Percentiles rank a stretch among this genome's conserved stretches.
Conservation (phyloP, 768 basidiomycete genomes). For the Rhodotorula babjevae region DNA sequence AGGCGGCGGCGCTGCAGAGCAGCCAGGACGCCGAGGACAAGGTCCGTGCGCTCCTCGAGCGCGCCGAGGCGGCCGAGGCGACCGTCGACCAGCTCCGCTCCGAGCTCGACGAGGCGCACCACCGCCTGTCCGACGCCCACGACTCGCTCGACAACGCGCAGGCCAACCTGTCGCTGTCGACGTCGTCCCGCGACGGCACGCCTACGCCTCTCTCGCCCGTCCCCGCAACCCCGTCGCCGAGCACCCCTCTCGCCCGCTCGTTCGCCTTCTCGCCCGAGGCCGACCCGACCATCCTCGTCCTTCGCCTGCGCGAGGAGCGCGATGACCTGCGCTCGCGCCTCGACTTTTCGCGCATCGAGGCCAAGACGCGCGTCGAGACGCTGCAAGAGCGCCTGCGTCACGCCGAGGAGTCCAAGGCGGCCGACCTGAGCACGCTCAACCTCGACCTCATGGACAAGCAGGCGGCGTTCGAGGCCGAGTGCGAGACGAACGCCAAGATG, state of each 20-base stretch:
- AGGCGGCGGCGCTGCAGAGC: background rate
- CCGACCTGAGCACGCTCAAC: conserved; percentile 15
- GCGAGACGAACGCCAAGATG: conserved; percentile 7
- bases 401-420: conserved; percentile 17
- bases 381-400: conserved; percentile 12
- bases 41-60: background rate
- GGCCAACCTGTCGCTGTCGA: background rate
- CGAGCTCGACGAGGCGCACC: conserved; percentile 16
- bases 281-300: conserved; percentile 20
- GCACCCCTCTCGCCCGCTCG: background rate
- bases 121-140: conserved; percentile 14
- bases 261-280: conserved; percentile 13
- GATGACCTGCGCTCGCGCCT: conserved; percentile 30
- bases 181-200: background rate
- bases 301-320: conserved; percentile 35
- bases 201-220: background rate
- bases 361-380: conserved; percentile 14
- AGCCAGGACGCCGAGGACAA: background rate
- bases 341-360: conserved; percentile 30
- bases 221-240: background rate
- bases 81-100: background rate
- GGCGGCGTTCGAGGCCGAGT: conserved; percentile 15
- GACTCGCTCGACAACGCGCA: conserved; percentile 22
- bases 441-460: conserved; percentile 24
- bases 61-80: conserved; percentile 13